Conservation (phyloP, 345 rosid species). For the Excoecaria cochinchinensis region DNA sequence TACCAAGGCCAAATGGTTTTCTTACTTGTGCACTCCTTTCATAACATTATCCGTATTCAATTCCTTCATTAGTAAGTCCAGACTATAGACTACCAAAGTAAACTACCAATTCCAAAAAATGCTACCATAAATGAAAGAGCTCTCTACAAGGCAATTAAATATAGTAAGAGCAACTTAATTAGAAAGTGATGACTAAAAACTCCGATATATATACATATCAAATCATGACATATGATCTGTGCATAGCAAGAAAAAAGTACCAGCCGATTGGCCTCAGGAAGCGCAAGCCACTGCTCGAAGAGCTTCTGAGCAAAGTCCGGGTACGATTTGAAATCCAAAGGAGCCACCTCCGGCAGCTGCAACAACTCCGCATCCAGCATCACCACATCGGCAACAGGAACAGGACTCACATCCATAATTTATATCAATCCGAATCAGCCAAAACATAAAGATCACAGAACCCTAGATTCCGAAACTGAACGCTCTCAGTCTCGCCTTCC, state of each 20-base stretch:
- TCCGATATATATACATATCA: background rate
- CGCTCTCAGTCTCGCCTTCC: conserved; percentile 11
- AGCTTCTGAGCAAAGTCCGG: conserved; percentile 71
- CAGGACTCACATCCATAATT: conserved; percentile 24
- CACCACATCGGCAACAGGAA: conserved; percentile 50
- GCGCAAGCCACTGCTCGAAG: conserved; percentile 93
- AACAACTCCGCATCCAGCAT: conserved; percentile 74
- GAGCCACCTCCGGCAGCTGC: conserved; percentile 80
- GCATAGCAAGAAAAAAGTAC: conserved; percentile 31
- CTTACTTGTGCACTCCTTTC: background rate
- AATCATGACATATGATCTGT: background rate
- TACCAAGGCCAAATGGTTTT: background rate
- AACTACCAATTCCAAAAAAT: background rate
- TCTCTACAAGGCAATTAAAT: background rate
- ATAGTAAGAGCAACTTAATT: background rate
- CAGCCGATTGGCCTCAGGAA: conserved; percentile 80
- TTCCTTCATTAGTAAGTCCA: background rate
- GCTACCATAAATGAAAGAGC: background rate
- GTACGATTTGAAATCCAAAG: conserved; percentile 65
- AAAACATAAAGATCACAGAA: conserved; percentile 27
- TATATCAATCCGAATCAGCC: conserved; percentile 24
- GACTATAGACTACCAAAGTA: background rate
- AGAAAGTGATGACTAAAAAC: background rate
- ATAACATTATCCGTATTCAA: background rate
- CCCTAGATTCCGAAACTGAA: conserved; percentile 15